Base-by-base conservation (phyloP, 108 stramenopile genomes). In the Pseudonitzschia pungens region DNA sequence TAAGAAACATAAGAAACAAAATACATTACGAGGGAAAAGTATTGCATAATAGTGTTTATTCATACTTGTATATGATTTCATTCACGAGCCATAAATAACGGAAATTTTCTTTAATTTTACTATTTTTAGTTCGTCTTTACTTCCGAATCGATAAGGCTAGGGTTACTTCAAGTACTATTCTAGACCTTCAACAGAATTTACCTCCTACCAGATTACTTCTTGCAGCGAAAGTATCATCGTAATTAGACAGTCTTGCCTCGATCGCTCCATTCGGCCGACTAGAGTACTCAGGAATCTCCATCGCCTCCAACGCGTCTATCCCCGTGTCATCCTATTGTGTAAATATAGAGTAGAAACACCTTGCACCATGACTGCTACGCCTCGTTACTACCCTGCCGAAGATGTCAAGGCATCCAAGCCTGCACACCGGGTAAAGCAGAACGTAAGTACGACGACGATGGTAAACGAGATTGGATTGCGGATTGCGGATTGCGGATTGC, bases 381-480 rank as follows among this genome's bases (percentile, higher is more conserved):
- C 86, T 50, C 79, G 82, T 70, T 96, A 85, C 70, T 99, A 99
- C 91, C 95, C 98, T 28, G 99, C 98, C 20, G 98, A 99, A 72
- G 98, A 99, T 73, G 83, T 95, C 55, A 79, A 79, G 76, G 64
- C 77, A 56, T 60, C 62, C 43, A 79, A 88, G 65, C 71, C 79
- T 53, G 77, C 75, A 32, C 62, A 87, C 68, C 81, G 87, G 70
- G 87, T 88, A 63, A 86, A 89, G 79, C 86, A 90, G 72, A 92
- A 91, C 66, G 84, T 83, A 79, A 79, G 83, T 83, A 6, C 14
- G 60, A 58, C 26, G 15, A 58, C 5, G 15, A 24, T 22, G 26
- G 57, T n/a, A n/a, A n/a, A n/a, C n/a, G n/a, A n/a, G n/a, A n/a
- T n/a, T n/a, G n/a, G n/a, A n/a, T n/a, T n/a, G n/a, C n/a, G n/a